These are phyloP conservation scores for Cryomyces minteri DNA, from an alignment of 495 filamentous ascomycete species.

Conservation along the genomic window DNA sequence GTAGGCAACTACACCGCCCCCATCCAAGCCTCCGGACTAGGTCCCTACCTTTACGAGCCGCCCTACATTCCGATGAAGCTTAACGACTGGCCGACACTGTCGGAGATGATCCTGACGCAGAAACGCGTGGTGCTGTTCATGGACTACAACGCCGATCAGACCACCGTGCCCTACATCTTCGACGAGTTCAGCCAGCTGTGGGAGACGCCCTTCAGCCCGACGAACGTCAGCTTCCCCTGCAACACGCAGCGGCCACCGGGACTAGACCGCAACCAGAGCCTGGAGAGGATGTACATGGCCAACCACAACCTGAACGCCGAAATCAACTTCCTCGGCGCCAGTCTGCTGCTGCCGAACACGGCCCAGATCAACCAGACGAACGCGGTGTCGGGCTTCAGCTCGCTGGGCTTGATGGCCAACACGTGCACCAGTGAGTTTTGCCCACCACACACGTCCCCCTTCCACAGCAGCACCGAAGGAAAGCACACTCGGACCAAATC, in stretches of 20 bases:
- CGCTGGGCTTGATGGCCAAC: constrained; percentile 47
- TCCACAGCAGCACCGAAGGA: too few relatives aligned
- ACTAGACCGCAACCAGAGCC: constrained; percentile 30
- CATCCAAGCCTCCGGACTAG: constrained; percentile 49
- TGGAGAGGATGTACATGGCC: constrained; percentile 54
- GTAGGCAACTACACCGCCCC: constrained; percentile 39
- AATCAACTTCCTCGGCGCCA: constrained; percentile 37
- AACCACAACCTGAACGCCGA: constrained; percentile 85
- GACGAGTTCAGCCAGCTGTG: constrained; percentile 49
- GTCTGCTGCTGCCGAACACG: constrained; percentile 59
- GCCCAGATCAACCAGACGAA: constrained; percentile 52
- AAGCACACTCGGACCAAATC: not conserved
- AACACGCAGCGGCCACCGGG: constrained; percentile 40
- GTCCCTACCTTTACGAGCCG: constrained; percentile 52
- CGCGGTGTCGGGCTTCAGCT: constrained; percentile 41
- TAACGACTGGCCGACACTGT: constrained; percentile 71
- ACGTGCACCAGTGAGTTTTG: constrained; percentile 42
- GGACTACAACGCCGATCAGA: constrained; percentile 77
- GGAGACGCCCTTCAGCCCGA: constrained; percentile 50
- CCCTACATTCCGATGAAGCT: constrained; percentile 46
- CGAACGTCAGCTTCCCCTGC: constrained; percentile 38
- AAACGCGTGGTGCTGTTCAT: constrained; percentile 48
- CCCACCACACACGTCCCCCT: not conserved
- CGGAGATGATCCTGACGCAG: constrained; percentile 51
- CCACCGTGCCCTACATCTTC: constrained; percentile 45